Evolutionary conservation across 169 alveolate species (phyloP), one percentile per base, ranked within the genome.

Genomic region (Cryptosporidium ubiquitum): DNA sequence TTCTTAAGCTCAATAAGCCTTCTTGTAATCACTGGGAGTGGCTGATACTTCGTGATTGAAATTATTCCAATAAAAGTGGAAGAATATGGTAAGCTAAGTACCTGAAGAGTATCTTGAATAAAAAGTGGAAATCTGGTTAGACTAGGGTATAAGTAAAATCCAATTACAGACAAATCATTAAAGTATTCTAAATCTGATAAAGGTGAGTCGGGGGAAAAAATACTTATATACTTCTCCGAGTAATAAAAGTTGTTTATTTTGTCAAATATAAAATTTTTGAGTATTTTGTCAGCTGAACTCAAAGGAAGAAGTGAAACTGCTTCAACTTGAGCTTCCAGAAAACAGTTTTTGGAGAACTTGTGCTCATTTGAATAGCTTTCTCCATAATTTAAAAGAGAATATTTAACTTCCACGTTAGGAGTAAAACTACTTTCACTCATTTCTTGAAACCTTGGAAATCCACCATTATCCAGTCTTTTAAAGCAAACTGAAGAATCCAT

Each of bases 381-480:
- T 55, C 52, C 55, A 66, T 18, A 35, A 23, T 26, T 47, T 39
- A 73, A 39, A 33, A 73, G 55, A 5, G 31, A 29, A 18, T 73
- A 73, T 58, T 55, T 73, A 37, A 73, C 55, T 55, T 73, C 85
- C 16, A 73, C 70, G 31, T 73, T 73, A 23, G 85, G 85, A 20
- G 35, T 52, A 6, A 55, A 39, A 35, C 85, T 16, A 26, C 85
- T 73, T 73, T 73, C 85, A n/a, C n/a, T 18, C 55, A 73, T 31
- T 29, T 73, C 85, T 39, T 52, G 31, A 35, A 37, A 73, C 37
- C 26, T 55, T 35, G 70, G 85, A n/a, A 73, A 73, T 29, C 42
- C 44, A 2, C 70, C 70, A 20, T 35, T 33, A 26, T 39, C 31
- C 26, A 39, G 7, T n/a, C 85, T 73, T 39, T 33, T 58, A 18